Evolutionary conservation across 495 filamentous ascomycete genomes (phyloP).

Genomic region (Podospora comata): DNA sequence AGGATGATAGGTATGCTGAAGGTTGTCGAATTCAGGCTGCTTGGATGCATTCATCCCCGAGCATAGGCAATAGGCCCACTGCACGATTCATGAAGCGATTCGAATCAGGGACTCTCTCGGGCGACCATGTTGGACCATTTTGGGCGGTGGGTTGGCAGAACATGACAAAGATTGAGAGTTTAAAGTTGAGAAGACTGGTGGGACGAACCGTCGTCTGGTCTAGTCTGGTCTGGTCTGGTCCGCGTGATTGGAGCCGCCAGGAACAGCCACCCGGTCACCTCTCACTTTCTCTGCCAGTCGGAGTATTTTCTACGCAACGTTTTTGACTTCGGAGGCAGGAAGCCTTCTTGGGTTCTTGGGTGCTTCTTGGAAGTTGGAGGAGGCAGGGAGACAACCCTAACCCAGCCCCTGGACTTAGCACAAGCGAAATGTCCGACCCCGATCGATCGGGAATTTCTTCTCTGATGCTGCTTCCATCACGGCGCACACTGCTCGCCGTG

Average conservation of each 20-base stretch:
- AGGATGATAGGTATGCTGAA: neutral
- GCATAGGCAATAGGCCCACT: neutral
- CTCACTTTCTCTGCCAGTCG: no score
- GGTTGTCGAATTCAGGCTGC: neutral
- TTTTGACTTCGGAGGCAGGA: no score
- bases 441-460: neutral
- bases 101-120: neutral
- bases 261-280: neutral
- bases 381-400: neutral
- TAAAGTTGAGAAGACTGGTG: neutral
- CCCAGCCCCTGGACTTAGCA: neutral
- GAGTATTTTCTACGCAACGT: no score
- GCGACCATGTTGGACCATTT: neutral
- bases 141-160: neutral
- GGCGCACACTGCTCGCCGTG: neutral
- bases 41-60: neutral
- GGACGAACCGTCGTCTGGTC: no score
- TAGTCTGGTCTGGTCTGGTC: no score
- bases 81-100: slow-evolving; percentile 7
- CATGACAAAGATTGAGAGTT: neutral
- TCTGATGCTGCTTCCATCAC: neutral
- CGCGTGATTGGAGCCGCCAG: neutral
- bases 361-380: no score
- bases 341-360: no score
- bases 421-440: neutral